Evolutionary conservation across 2,329 filamentous ascomycete genomes (phyloP), one percentile per base, ranked within the genome.

Genomic region (Ophiostoma piceae): DNA sequence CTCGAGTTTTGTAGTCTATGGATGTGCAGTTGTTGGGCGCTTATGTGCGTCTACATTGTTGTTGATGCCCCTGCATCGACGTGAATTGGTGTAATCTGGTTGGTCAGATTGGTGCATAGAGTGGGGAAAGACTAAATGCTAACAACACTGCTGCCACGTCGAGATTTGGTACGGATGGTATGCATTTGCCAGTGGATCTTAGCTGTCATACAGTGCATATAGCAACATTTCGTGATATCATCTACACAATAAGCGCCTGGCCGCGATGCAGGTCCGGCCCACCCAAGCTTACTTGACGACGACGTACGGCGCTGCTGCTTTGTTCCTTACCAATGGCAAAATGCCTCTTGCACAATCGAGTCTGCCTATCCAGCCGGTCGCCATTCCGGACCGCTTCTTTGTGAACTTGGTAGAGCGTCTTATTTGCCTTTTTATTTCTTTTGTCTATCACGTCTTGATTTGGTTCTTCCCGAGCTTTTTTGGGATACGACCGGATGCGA

Each of bases 31-130:
- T 32, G 57, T 62, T 62, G 26, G 57, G 57, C 57, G 57, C 57
- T 32, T 62, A 62, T 32, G 2, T 26, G 26, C 22, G 26, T 62
- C 57, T 57, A 26, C 9, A 41, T 41, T 26, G n/a, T 26, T 57
- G 57, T 62, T 62, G 26, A 11, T n/a, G 22, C 22, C 51, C 26
- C 57, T 62, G 57, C 57, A 7, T 32, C 26, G 26, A 62, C 26
- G 57, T 32, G 5, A 32, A 62, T 32, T 62, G 26, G 57, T 62
- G 57, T 62, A 62, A 62, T 62, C 57, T 62, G 57, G 26, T 62
- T 62, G 57, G 57, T 35, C 26, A 62, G 26, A 32, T 0, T 29
- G 11, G 4, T 7, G 12, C 4, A 12, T 26, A 26, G 2, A 57
- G 9, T 57, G 51, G 51, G 9, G 51, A 0, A 9, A 2, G 6